Evolutionary conservation across 1,139 yeast species (phyloP).

Genomic region (Scheffersomyces insectosa): DNA sequence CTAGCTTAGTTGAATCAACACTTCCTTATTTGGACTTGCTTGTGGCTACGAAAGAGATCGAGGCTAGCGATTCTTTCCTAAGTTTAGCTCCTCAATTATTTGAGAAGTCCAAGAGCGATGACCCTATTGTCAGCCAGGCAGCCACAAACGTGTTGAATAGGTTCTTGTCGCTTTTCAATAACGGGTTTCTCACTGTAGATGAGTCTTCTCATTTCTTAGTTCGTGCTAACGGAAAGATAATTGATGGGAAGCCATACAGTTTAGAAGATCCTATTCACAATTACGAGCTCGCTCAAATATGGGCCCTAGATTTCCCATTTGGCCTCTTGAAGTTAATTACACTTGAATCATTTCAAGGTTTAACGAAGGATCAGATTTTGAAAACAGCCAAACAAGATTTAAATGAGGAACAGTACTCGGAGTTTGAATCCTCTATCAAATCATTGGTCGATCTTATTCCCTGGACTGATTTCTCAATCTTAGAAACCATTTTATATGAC

Average conservation of each 20-base stretch:
- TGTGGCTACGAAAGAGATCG: constrained; percentile 6
- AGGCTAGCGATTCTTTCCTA: constrained; percentile 7
- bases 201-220: constrained; percentile 4
- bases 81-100: constrained; percentile 7
- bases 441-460: constrained; percentile 7
- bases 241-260: background rate
- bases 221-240: constrained; percentile 4
- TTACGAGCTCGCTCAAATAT: constrained; percentile 5
- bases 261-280: constrained; percentile 5
- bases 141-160: constrained; percentile 7
- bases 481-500: constrained; percentile 8
- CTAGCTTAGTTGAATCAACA: constrained; percentile 1
- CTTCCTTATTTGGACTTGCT: constrained; percentile 10
- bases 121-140: constrained; percentile 3
- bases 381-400: background rate
- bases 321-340: background rate
- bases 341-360: constrained; percentile 1
- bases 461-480: constrained; percentile 6
- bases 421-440: constrained; percentile 5
- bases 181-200: constrained; percentile 6
- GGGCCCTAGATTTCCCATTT: background rate
- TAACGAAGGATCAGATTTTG: constrained; percentile 3
- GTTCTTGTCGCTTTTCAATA: constrained; percentile 8
- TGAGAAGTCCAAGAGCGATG: constrained; percentile 3
- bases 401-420: constrained; percentile 2